Evolutionary conservation across 2,329 filamentous ascomycete species (phyloP).

Genomic region (Fusarium pseudocircinatum): DNA sequence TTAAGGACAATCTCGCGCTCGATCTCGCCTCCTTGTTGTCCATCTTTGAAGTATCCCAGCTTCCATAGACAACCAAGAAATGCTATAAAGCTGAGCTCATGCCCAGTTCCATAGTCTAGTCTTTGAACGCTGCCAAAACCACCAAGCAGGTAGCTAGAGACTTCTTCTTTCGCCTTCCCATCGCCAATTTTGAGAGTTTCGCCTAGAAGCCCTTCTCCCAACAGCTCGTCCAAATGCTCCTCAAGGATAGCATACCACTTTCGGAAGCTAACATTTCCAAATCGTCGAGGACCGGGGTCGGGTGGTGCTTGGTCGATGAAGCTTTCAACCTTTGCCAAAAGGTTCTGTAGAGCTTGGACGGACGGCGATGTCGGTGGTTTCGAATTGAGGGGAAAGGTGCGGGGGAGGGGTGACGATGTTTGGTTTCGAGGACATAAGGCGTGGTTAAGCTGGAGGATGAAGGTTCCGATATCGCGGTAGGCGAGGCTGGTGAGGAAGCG

Average conservation of each 20-base stretch:
- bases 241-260: conserved; percentile 81
- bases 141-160: conserved; percentile 82
- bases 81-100: conserved; percentile 93
- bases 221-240: conserved; percentile 58
- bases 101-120: conserved; percentile 94
- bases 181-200: conserved; percentile 46
- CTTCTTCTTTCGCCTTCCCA: conserved; percentile 69
- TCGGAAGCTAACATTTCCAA: conserved; percentile 91
- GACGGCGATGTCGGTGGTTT: conserved; percentile 57
- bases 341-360: conserved; percentile 70
- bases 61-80: conserved; percentile 94
- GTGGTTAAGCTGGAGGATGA: conserved; percentile 89
- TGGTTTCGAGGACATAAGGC: conserved; percentile 78
- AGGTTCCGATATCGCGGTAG: conserved; percentile 87
- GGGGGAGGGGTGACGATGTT: conserved; percentile 42
- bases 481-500: conserved; percentile 83
- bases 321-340: conserved; percentile 71
- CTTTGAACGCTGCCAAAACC: conserved; percentile 88
- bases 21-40: conserved; percentile 60
- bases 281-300: conserved; percentile 84
- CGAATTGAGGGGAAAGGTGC: conserved; percentile 56
- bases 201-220: conserved; percentile 44
- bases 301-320: conserved; percentile 84
- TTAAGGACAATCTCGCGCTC: conserved; percentile 85
- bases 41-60: conserved; percentile 78